Evolutionary conservation across 164 flowering plant species (phyloP).

Genomic region (Warburgia ugandensis): DNA sequence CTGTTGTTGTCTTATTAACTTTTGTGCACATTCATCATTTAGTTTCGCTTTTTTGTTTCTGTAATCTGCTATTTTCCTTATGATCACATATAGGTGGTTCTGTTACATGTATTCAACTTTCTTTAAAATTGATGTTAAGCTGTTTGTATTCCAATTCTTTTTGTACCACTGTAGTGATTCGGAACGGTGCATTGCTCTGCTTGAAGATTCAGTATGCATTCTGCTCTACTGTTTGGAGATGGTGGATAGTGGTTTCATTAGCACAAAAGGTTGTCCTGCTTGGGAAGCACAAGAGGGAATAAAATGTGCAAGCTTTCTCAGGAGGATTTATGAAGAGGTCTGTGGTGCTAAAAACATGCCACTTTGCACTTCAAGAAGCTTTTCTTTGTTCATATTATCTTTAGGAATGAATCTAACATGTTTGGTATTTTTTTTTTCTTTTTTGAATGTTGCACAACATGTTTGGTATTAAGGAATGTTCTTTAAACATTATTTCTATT

Average conservation of each 20-base stretch:
- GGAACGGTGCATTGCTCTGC: conserved; percentile 44
- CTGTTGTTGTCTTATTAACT: no score
- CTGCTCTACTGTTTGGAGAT: conserved; percentile 75
- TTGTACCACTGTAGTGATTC: conserved; percentile 49
- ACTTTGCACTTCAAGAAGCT: no score
- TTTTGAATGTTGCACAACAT: no score
- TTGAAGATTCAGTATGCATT: conserved; percentile 54
- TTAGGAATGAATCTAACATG: no score
- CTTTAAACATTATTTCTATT: no score
- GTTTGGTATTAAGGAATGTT: no score
- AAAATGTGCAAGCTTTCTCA: conserved; percentile 64
- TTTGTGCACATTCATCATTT: no score
- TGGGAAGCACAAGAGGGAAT: conserved; percentile 58
- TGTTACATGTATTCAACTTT: background rate
- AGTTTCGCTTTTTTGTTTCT: no score
- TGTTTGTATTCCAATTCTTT: background rate
- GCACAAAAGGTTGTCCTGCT: conserved; percentile 27
- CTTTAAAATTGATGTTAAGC: background rate
- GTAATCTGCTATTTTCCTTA: no score
- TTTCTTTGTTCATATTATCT: no score
- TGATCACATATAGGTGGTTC: background rate
- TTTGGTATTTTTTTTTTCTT: no score
- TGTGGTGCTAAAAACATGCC: conserved; percentile 10
- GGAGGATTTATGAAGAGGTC: conserved; percentile 96
- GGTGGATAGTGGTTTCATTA: conserved; percentile 23